Percentiles rank a stretch among this genome's conserved stretches.
Evolutionary conservation across 2,329 filamentous ascomycete genomes (phyloP).

Genomic region (Clonostachys chloroleuca): DNA sequence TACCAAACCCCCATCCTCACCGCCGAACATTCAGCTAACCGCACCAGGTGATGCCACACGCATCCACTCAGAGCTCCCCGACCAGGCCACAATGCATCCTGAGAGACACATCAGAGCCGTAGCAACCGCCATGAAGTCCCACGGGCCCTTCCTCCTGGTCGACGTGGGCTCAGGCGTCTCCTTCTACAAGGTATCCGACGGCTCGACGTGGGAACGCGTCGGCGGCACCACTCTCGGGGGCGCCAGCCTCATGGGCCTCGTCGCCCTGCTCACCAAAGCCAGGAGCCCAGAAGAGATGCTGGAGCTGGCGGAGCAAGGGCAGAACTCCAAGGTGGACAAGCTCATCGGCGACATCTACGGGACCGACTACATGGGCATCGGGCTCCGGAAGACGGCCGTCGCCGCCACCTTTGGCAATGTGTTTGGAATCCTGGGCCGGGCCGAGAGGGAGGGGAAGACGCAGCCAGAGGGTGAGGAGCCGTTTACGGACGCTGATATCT

Average conservation of each 20-base stretch:
- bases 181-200: slow-evolving; percentile 94
- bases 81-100: slow-evolving; percentile 95
- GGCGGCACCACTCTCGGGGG: slow-evolving; percentile 93
- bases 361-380: slow-evolving; percentile 92
- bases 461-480: slow-evolving; percentile 4
- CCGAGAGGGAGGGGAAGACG: slow-evolving; percentile 65
- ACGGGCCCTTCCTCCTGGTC: slow-evolving; percentile 95
- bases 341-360: slow-evolving; percentile 98
- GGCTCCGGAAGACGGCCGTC: slow-evolving; percentile 91
- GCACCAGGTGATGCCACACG: too few relatives aligned
- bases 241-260: slow-evolving; percentile 94
- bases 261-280: slow-evolving; percentile 88
- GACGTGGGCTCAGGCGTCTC: slow-evolving; percentile 97
- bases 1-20: too few relatives aligned
- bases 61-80: slow-evolving; percentile 96
- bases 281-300: slow-evolving; percentile 98
- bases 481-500: slow-evolving; percentile 85
- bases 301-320: slow-evolving; percentile 81
- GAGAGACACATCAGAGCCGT: slow-evolving; percentile 90
- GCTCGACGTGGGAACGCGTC: slow-evolving; percentile 80
- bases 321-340: slow-evolving; percentile 93
- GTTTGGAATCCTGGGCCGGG: slow-evolving; percentile 84
- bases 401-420: slow-evolving; percentile 97
- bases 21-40: too few relatives aligned
- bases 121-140: slow-evolving; percentile 67